Base-by-base conservation (phyloP, 1,284 basidiomycete species). In the Heterobasidion irregulare region DNA sequence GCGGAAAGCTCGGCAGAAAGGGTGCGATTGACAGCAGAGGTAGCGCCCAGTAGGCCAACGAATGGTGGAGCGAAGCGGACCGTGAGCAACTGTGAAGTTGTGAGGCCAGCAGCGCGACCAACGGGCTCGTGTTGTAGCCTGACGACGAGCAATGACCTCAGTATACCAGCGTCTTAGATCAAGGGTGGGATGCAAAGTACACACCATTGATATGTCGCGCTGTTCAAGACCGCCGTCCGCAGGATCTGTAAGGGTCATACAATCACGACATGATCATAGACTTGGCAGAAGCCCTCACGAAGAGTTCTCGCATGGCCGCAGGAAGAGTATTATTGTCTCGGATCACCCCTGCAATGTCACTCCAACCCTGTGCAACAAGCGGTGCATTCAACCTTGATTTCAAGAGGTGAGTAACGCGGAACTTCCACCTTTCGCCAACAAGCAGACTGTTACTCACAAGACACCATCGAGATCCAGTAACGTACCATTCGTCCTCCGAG, bases 91-190 rank as follows among this genome's bases (percentile, higher is more conserved):
- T 75, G 70, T 6, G 62, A 59, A 5, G 69, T 69, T 1, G 71
- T 75, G 19, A 75, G 64, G 50, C 73, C 73, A 38, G 62, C 72
- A 7, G 66, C 56, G 38, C 72, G 70, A 19, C 69, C 74, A 6
- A 71, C 68, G n/a, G 71, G 56, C 60, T 75, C 74, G 54, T 75
- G 74, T 53, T 74, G 71, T 15, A 71, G 55, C 74, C 74, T 75
- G 35, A 34, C 47, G 13, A 9, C 7, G 15, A 18, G 2, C 34
- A 48, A 26, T 35, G 52, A 26, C 26, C 6, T 26, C 26, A 26
- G 6, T 26, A 26, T 26, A 26, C 26, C 26, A 5, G 26, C 26
- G 26, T 26, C 26, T 5, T 26, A 26, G 26, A 26, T 26, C 26
- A 26, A 26, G 26, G 26, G 26, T 5, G 26, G 6, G 26, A 26